A percentile compares a stretch with the other conserved stretches of the same genome.
Conservation (phyloP, 2,329 filamentous ascomycete genomes). For the Coleophoma cylindrospora region DNA sequence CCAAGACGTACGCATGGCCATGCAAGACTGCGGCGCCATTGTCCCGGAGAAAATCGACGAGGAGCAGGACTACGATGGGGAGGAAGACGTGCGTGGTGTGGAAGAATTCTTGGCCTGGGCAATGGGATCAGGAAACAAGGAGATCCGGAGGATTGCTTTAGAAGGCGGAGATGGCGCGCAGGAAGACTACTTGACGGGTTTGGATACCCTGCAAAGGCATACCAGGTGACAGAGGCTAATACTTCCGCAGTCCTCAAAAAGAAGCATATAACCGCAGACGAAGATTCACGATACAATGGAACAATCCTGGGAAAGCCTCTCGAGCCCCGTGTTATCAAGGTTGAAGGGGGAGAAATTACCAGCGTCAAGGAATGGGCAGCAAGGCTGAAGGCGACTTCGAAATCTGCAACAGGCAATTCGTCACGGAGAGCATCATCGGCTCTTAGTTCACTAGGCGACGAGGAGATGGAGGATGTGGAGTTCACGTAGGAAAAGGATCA, state of each 20-base stretch:
- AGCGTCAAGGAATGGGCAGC: conserved; percentile 63
- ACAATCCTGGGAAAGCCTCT: conserved; percentile 73
- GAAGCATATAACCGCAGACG: conserved; percentile 84
- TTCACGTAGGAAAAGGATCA: conserved; percentile 11
- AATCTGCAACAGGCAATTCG: conserved; percentile 9
- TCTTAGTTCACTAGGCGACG: conserved; percentile 26
- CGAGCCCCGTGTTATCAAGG: conserved; percentile 66
- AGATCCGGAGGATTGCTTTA: conserved; percentile 76
- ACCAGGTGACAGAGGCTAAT: conserved; percentile 9
- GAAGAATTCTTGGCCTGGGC: conserved; percentile 79
- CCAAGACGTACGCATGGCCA: conserved; percentile 78
- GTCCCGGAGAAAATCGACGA: conserved; percentile 60
- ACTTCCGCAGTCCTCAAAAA: conserved; percentile 67
- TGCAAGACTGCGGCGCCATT: conserved; percentile 76
- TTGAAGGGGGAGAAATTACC: conserved; percentile 71
- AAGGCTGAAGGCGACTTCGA: conserved; percentile 25
- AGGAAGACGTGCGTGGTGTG: conserved; percentile 75
- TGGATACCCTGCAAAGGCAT: conserved; percentile 3
- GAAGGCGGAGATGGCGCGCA: conserved; percentile 61
- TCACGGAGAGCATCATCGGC: conserved; percentile 23
- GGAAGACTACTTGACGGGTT: conserved; percentile 66
- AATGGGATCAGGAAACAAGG: conserved; percentile 64
- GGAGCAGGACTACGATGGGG: conserved; percentile 58
- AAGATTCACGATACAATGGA: conserved; percentile 80
- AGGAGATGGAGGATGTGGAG: conserved; percentile 24